Percentiles rank a stretch among this genome's conserved stretches.
phyloP scores from a whole-genome alignment of 257 asterid species.

The Rhazya stricta region DNA sequence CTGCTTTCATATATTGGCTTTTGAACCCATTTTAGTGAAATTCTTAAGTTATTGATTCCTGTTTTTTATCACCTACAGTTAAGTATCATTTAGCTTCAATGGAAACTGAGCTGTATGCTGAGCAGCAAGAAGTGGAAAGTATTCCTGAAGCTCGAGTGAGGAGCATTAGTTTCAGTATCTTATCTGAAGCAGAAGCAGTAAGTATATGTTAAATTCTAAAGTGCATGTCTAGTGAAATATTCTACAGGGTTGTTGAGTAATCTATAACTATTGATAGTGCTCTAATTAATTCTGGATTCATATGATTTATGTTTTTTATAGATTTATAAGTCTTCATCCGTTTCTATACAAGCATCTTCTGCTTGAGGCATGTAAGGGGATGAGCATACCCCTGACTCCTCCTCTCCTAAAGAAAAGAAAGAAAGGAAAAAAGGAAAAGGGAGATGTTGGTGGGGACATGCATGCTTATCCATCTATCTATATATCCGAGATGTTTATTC shows the following conservation, averaged over 20 bases:
- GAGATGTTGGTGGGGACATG: not conserved
- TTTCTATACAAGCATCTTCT: not conserved
- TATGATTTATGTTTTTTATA: too few relatives aligned
- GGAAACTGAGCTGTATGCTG: constrained; percentile 44
- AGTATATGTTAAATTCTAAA: constrained; percentile 26
- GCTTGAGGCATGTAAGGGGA: not conserved
- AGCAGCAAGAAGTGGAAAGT: constrained; percentile 43
- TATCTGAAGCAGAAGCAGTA: constrained; percentile 82
- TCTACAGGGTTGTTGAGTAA: constrained; percentile 2
- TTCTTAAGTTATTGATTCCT: not conserved
- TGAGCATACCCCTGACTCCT: not conserved
- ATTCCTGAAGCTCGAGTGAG: constrained; percentile 22
- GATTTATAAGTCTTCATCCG: not conserved
- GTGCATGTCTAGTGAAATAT: not conserved
- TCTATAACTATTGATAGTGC: not conserved
- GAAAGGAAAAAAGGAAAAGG: not conserved
- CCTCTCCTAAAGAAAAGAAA: not conserved
- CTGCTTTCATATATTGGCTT: not conserved
- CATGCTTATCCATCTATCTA: not conserved
- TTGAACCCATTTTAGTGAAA: not conserved
- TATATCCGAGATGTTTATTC: not conserved
- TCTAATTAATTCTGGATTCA: not conserved
- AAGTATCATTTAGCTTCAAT: constrained; percentile 29
- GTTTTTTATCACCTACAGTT: not conserved
- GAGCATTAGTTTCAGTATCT: constrained; percentile 53